Conservation (phyloP, 73 alveolate species). For the Uronychia binucleata region DNA sequence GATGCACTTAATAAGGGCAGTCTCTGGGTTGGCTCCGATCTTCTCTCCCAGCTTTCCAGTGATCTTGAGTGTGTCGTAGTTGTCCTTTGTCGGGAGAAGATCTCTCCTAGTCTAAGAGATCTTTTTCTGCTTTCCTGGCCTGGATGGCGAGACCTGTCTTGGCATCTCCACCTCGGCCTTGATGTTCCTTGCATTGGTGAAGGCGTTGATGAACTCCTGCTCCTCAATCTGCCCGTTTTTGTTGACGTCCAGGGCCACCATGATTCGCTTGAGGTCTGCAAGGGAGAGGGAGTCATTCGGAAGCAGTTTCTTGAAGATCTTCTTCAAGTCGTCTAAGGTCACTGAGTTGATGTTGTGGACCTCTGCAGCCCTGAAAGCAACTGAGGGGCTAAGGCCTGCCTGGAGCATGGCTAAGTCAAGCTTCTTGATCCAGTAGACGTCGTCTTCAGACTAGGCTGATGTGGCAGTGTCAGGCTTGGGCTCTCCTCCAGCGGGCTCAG, state of each 20-base stretch:
- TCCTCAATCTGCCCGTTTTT: constrained; percentile 35
- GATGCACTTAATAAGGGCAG: not conserved
- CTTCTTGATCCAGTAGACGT: constrained; percentile 19
- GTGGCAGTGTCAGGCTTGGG: no score
- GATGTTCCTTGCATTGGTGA: constrained; percentile 40
- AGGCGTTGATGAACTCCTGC: constrained; percentile 18
- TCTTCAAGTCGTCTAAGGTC: constrained; percentile 29
- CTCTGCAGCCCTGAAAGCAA: constrained; percentile 52
- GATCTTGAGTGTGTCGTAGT: not conserved
- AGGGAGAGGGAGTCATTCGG: constrained; percentile 24
- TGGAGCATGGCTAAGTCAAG: constrained; percentile 43
- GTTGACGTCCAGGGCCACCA: constrained; percentile 33
- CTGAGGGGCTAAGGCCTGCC: constrained; percentile 33
- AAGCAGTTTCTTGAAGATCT: constrained; percentile 23
- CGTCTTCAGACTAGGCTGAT: no score
- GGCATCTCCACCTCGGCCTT: not conserved
- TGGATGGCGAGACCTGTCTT: not conserved
- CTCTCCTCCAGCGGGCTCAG: no score
- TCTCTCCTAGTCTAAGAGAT: not conserved
- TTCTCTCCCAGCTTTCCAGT: not conserved
- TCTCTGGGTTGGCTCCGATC: not conserved
- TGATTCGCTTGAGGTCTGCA: constrained; percentile 12
- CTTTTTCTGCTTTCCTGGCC: not conserved
- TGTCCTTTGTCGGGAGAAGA: not conserved
- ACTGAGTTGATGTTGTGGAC: constrained; percentile 17